Evolutionary conservation across 495 filamentous ascomycete genomes (phyloP).

Genomic region (Letharia lupina): DNA sequence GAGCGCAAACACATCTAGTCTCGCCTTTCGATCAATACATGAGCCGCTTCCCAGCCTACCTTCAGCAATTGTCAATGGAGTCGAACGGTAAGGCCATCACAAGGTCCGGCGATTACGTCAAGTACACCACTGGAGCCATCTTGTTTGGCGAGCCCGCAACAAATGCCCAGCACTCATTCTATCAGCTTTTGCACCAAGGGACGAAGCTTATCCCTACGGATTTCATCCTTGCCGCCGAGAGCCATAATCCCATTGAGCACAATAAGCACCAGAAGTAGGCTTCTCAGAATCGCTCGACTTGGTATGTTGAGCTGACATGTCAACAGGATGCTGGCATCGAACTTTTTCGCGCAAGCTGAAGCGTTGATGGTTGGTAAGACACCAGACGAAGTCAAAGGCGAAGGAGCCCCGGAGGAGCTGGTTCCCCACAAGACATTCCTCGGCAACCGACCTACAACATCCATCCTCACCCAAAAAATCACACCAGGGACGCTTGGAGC

Average conservation of each 20-base stretch:
- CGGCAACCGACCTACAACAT: slow-evolving; percentile 93
- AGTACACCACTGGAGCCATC: slow-evolving; percentile 92
- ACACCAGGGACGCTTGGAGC: slow-evolving; percentile 90
- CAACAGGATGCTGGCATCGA: slow-evolving; percentile 83
- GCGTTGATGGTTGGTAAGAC: slow-evolving; percentile 98
- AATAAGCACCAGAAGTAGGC: slow-evolving; percentile 83
- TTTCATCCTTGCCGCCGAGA: slow-evolving; percentile 92
- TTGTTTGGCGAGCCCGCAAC: slow-evolving; percentile 97
- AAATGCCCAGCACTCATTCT: slow-evolving; percentile 99
- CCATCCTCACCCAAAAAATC: slow-evolving; percentile 87
- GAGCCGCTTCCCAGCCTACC: slow-evolving; percentile 96
- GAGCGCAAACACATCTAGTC: slow-evolving; percentile 93
- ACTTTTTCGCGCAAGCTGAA: slow-evolving; percentile 97
- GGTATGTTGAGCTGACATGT: slow-evolving; percentile 11
- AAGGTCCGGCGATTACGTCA: slow-evolving; percentile 79
- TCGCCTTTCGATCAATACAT: slow-evolving; percentile 99
- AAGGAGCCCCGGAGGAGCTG: slow-evolving; percentile 74
- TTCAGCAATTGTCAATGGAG: slow-evolving; percentile 99
- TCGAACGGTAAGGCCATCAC: slow-evolving; percentile 98
- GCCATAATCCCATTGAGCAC: slow-evolving; percentile 87
- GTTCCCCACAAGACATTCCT: slow-evolving; percentile 99
- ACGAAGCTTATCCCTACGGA: slow-evolving; percentile 98
- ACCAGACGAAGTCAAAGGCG: slow-evolving; percentile 76
- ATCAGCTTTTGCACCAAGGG: slow-evolving; percentile 96
- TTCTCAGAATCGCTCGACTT: not conserved